Evolutionary conservation across 495 filamentous ascomycete genomes (phyloP), one percentile per base, ranked within the genome.

Genomic region (Podospora pseudopauciseta): DNA sequence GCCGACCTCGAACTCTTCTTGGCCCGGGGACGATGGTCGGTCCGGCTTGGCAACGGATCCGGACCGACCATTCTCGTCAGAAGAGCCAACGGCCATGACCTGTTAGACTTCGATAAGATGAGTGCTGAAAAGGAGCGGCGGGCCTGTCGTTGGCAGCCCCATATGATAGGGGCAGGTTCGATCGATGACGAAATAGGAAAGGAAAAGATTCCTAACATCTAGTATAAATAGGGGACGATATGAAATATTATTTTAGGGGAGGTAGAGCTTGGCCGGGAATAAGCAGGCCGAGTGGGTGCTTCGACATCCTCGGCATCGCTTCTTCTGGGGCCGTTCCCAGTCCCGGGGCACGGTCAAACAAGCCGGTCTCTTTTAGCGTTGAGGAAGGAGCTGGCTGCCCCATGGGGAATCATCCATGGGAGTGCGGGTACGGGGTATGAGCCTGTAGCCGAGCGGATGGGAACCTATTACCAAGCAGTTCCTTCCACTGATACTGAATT

Each of bases 221-320:
- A 49, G 39, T 49, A 49, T 3, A 16, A 49, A 49, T 13, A 16
- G 13, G 39, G 7, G 39, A 49, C 39, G 39, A 49, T 49, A 49
- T 49, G 9, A 49, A 49, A 49, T 49, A 49, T 49, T 23, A 23
- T 23, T 23, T 49, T 16, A 49, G 39, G 39, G 15, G 9, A 49
- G 13, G 7, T 49, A 5, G 15, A 49, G 39, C 39, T 49, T 49
- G 5, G n/a, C 23, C 55, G 55, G 55, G 55, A 58, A 58, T 58
- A 58, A 58, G 55, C 55, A 58, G 55, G 55, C 55, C 55, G 55
- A 58, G 55, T 26, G 23, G 55, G 39, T 49, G 39, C 55, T 58
- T 19, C 55, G 9, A 49, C 39, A 20, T 58, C 55, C 55, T 58
- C 55, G 55, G 55, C 55, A 58, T 58, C 55, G 55, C 23, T 58